Conservation (phyloP, 305 asterid genomes). For the Coffea humblotiana region DNA sequence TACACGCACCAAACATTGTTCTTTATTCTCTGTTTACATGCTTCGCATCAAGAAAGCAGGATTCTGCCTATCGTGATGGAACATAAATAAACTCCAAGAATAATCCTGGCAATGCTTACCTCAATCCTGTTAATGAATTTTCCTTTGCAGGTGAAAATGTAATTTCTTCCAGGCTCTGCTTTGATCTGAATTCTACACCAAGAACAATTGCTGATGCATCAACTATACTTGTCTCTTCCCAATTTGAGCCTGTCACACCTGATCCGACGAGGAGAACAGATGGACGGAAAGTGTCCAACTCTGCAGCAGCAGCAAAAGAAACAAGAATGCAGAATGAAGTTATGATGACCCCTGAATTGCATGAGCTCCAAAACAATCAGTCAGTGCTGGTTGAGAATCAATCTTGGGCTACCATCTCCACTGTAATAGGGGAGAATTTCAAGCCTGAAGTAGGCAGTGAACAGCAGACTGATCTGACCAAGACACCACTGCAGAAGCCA, state of each 20-base stretch:
- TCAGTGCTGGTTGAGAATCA: conserved; percentile 34
- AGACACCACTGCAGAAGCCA: conserved; percentile 69
- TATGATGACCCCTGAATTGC: conserved; percentile 25
- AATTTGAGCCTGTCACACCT: conserved; percentile 70
- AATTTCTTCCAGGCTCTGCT: conserved; percentile 33
- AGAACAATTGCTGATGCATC: conserved; percentile 37
- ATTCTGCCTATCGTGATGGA: not conserved
- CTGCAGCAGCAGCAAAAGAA: conserved; percentile 25
- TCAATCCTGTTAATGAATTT: not conserved
- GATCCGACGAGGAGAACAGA: conserved; percentile 40
- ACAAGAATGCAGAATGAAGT: conserved; percentile 26
- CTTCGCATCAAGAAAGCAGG: not conserved
- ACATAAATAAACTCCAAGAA: not conserved
- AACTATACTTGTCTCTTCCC: conserved; percentile 34
- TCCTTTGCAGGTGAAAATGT: conserved; percentile 53
- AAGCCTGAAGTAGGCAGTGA: conserved; percentile 70
- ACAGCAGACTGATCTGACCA: conserved; percentile 46
- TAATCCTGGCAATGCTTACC: not conserved
- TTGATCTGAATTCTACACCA: conserved; percentile 56
- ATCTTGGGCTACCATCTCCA: conserved; percentile 33
- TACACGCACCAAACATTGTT: not conserved
- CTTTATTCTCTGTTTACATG: not conserved
- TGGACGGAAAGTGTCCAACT: conserved; percentile 25
- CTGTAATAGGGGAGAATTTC: conserved; percentile 57
- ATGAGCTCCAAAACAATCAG: conserved; percentile 32